phyloP scores from a whole-genome alignment of 2,329 filamentous ascomycete genomes.

The Cladosporium austrohemisphaericum region DNA sequence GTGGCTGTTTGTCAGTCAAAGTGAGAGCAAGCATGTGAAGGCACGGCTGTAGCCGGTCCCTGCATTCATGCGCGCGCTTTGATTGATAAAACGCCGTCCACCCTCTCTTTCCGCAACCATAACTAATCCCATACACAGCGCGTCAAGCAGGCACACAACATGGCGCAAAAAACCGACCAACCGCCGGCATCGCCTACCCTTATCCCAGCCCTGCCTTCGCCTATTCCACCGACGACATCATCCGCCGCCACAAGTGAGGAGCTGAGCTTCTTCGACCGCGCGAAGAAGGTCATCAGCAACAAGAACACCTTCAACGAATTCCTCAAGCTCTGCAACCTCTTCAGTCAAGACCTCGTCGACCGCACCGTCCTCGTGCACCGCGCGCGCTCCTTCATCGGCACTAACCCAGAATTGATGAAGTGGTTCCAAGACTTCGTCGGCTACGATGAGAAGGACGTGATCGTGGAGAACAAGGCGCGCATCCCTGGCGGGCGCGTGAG shows the following conservation, averaged over 20 bases:
- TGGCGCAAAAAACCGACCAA: conserved; percentile 21
- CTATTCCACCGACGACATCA: conserved; percentile 71
- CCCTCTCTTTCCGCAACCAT: background rate
- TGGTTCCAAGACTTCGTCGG: conserved; percentile 84
- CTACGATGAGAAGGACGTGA: conserved; percentile 70
- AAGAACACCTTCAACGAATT: conserved; percentile 93
- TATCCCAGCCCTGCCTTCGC: conserved; percentile 82
- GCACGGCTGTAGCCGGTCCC: conserved; percentile 1
- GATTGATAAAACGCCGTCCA: background rate
- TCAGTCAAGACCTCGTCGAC: conserved; percentile 88
- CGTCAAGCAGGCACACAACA: conserved; percentile 65
- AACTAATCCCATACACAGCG: conserved; percentile 49
- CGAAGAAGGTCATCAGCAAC: conserved; percentile 94
- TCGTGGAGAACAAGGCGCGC: conserved; percentile 73
- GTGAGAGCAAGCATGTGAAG: conserved; percentile 5
- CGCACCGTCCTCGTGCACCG: conserved; percentile 77
- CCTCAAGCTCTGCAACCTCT: conserved; percentile 93
- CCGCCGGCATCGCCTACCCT: conserved; percentile 75
- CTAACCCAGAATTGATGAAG: conserved; percentile 80
- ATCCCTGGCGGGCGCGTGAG: conserved; percentile 80
- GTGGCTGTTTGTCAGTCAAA: background rate
- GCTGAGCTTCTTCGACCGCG: conserved; percentile 88
- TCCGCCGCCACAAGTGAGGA: conserved; percentile 78
- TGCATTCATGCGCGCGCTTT: background rate
- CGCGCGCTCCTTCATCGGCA: conserved; percentile 79